Conservation (phyloP, 116 monocot genomes). For the Thalassia testudinum region DNA sequence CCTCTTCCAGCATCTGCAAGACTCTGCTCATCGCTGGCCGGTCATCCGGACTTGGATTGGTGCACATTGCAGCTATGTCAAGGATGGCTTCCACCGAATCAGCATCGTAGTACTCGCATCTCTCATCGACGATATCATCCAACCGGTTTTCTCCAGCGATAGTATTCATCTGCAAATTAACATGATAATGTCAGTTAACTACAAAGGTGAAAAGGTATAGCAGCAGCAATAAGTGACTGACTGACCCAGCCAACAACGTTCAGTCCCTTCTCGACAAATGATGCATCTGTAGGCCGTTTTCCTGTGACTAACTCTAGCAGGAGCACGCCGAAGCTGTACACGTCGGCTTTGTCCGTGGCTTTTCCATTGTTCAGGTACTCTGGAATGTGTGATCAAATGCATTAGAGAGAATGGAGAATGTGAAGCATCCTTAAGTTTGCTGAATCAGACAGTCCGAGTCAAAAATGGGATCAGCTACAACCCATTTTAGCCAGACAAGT, state of each 20-base stretch:
- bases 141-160: slow-evolving; percentile 37
- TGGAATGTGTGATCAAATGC: slow-evolving; percentile 5
- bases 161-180: slow-evolving; percentile 61
- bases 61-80: slow-evolving; percentile 87
- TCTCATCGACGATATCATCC: slow-evolving; percentile 71
- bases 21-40: slow-evolving; percentile 75
- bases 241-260: slow-evolving; percentile 87
- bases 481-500: too few species aligned
- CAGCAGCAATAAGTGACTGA: neutral
- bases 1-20: slow-evolving; percentile 83
- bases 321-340: slow-evolving; percentile 79
- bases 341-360: slow-evolving; percentile 67
- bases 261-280: slow-evolving; percentile 58
- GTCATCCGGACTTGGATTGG: slow-evolving; percentile 50
- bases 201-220: neutral
- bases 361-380: slow-evolving; percentile 69
- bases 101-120: slow-evolving; percentile 45
- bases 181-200: neutral
- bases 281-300: slow-evolving; percentile 67
- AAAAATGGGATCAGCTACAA: too few species aligned
- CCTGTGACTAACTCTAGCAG: slow-evolving; percentile 73
- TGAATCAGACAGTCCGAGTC: too few species aligned
- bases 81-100: slow-evolving; percentile 79
- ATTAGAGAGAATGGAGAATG: neutral
- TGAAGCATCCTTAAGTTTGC: too few species aligned